Base-by-base conservation (phyloP, 2,329 filamentous ascomycete genomes). In the Coniella vitis region DNA sequence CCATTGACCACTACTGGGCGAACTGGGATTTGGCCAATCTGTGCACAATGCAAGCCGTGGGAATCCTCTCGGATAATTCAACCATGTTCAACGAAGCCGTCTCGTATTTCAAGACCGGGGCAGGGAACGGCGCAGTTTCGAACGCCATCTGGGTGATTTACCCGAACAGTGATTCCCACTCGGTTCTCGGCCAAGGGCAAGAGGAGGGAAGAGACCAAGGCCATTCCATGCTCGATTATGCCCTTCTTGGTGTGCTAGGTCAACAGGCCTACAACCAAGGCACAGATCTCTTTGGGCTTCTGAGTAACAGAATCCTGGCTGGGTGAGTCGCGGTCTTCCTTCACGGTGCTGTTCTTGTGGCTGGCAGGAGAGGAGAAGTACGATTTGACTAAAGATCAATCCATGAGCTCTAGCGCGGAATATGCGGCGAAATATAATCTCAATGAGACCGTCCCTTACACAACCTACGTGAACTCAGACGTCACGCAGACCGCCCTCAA, bases 1-100 rank as follows among this genome's bases (percentile, higher is more conserved):
- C 51, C 38, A 62, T 55, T 5, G 57, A 66, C 38, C 64, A 69
- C 42, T 72, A 67, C 55, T 68, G 58, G 53, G 66, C 69, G 1
- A 71, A 71, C 48, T 74, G 71, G 70, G 71, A 73, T 46, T 56
- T 71, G 5, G 67, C 64, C 55, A 72, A 72, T 32, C 60, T 73
- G 21, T 65, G 65, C 3, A 62, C 65, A 8, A 35, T 38, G 0
- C 57, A 68, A 17, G 63, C 70, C 0, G 70, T 72, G 48, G 70
- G 69, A 0, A 62, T 74, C 1, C 60, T 70, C 5, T 61, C 62
- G 1, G 69, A 73, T 34, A 72, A 74, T 44, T 32, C 52, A 21
- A 70, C 68, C 1, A 67, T 68, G 52, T 67, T 61, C 41, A 49
- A 69, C 14, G 57, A 67, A 31, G 69, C 62, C 0, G 52, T 71